These are phyloP conservation scores for Chaetomium sp. DNA, from an alignment of 2,329 filamentous ascomycete genomes.

Conservation along the genomic window DNA sequence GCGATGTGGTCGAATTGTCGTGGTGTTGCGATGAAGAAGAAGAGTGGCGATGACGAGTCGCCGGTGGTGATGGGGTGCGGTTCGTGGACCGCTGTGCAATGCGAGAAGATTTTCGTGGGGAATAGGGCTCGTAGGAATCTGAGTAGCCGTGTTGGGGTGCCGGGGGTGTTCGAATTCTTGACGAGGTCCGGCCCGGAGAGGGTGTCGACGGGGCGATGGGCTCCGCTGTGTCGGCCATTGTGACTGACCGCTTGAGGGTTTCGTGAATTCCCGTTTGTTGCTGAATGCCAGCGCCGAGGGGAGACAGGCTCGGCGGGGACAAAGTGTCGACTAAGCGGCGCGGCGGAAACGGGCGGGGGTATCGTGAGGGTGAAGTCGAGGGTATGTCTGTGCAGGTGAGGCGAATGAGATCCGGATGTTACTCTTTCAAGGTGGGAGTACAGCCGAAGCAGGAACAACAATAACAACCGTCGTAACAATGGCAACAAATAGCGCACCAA, in stretches of 20 bases:
- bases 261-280: background rate
- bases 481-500: conserved; percentile 17
- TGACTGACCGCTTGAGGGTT: background rate
- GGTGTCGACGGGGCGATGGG: conserved; percentile 46
- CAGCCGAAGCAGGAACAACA: no score
- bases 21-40: conserved; percentile 23
- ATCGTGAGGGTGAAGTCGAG: background rate
- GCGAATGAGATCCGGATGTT: background rate
- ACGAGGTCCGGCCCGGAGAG: conserved; percentile 40
- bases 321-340: background rate
- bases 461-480: no score
- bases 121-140: conserved; percentile 67
- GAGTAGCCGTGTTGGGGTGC: conserved; percentile 61
- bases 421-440: no score
- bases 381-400: background rate
- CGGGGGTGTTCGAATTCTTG: conserved; percentile 56
- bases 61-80: conserved; percentile 51
- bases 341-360: background rate
- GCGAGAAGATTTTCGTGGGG: conserved; percentile 62
- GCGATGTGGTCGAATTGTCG: conserved; percentile 25
- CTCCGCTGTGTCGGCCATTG: conserved; percentile 30
- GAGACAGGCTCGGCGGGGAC: no score
- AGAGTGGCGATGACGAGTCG: conserved; percentile 17
- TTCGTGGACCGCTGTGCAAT: conserved; percentile 49
- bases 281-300: background rate